Conservation (phyloP, 2,329 filamentous ascomycete genomes). For the Fonsecaea monophora region DNA sequence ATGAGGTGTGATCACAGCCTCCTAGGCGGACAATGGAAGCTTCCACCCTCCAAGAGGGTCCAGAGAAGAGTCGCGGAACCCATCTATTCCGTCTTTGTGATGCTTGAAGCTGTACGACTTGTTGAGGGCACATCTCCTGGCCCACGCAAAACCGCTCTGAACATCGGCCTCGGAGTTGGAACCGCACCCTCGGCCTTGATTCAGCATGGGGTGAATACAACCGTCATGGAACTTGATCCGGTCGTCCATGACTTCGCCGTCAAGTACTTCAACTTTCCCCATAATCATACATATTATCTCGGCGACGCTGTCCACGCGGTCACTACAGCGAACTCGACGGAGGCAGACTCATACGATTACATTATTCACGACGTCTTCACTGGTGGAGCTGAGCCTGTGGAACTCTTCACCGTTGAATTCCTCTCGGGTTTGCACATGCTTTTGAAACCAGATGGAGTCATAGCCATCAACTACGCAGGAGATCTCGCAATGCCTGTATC, state of each 20-base stretch:
- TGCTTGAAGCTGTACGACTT: slow-evolving; percentile 89
- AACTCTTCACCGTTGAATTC: slow-evolving; percentile 88
- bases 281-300: slow-evolving; percentile 79
- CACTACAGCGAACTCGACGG: slow-evolving; percentile 41
- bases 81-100: slow-evolving; percentile 94
- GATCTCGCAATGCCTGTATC: slow-evolving; percentile 80
- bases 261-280: slow-evolving; percentile 80
- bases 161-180: slow-evolving; percentile 91
- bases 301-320: slow-evolving; percentile 80
- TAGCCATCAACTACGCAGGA: slow-evolving; percentile 96
- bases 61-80: slow-evolving; percentile 72
- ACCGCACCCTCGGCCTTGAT: slow-evolving; percentile 88
- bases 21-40: slow-evolving; percentile 85
- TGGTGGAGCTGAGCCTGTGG: slow-evolving; percentile 87
- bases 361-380: slow-evolving; percentile 98
- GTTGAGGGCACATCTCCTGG: slow-evolving; percentile 59
- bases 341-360: slow-evolving; percentile 72
- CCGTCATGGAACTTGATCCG: slow-evolving; percentile 93
- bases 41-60: slow-evolving; percentile 55
- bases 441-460: slow-evolving; percentile 77
- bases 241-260: slow-evolving; percentile 82
- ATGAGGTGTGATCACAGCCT: slow-evolving; percentile 95
- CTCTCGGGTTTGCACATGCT: slow-evolving; percentile 72
- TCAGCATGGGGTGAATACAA: slow-evolving; percentile 86
- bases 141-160: slow-evolving; percentile 65